Conservation (phyloP, 2,329 filamentous ascomycete species). For the Dactylella cylindrospora region DNA sequence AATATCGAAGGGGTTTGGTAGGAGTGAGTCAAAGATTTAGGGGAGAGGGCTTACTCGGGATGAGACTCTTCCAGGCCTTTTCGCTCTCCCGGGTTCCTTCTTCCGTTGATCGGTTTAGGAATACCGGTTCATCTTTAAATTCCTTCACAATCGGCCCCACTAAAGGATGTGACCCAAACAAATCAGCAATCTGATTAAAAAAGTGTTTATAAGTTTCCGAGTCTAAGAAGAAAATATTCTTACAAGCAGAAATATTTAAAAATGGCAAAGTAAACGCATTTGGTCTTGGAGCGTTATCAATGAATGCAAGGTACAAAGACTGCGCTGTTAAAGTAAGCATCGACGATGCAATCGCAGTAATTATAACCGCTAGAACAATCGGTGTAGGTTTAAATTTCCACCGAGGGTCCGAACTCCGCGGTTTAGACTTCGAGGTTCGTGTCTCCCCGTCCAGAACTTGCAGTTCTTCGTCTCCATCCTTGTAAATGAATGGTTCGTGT, state of each 20-base stretch:
- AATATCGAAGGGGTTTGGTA: too few relatives aligned
- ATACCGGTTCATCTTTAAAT: conserved; percentile 28
- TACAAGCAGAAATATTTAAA: conserved; percentile 18
- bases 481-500: conserved; percentile 26
- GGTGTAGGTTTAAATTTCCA: conserved; percentile 14
- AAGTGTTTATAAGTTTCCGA: neutral
- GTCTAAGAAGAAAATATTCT: neutral
- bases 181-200: conserved; percentile 1
- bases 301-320: conserved; percentile 10
- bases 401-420: too few relatives aligned
- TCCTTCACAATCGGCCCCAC: conserved; percentile 20
- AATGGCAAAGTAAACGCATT: conserved; percentile 8
- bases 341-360: conserved; percentile 23
- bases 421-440: neutral
- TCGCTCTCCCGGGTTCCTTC: conserved; percentile 21
- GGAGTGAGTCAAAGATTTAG: neutral
- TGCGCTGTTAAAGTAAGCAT: conserved; percentile 22
- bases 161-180: neutral
- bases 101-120: conserved; percentile 26
- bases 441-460: too few relatives aligned
- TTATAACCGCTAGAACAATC: conserved; percentile 7
- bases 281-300: neutral
- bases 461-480: conserved; percentile 5
- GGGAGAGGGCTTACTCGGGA: conserved; percentile 16
- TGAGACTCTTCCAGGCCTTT: conserved; percentile 28